phyloP scores from a whole-genome alignment of 805 yeast species.

The Candida jianshihensis region DNA sequence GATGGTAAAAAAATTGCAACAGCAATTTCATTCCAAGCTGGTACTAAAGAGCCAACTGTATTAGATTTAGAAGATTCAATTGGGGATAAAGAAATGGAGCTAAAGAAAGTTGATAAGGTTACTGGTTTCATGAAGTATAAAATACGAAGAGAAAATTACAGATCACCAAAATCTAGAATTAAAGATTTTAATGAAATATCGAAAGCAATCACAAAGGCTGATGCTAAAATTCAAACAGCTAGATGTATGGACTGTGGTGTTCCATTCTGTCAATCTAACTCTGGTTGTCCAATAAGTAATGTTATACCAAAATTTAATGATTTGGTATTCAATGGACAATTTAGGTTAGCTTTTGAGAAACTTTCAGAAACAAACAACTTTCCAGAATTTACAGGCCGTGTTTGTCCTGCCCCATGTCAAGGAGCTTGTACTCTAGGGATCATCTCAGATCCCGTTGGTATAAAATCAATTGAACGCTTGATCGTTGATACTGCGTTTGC shows the following conservation, averaged over 20 bases:
- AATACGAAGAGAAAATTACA: constrained; percentile 80
- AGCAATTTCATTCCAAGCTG: constrained; percentile 24
- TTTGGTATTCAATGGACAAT: constrained; percentile 86
- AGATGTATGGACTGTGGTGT: constrained; percentile 99
- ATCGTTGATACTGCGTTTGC: constrained; percentile 95
- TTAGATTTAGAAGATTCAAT: constrained; percentile 87
- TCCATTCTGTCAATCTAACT: constrained; percentile 96
- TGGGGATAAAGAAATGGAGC: constrained; percentile 57
- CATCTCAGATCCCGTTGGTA: constrained; percentile 92
- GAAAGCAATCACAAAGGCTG: constrained; percentile 73
- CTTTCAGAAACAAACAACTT: constrained; percentile 94
- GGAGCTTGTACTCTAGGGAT: constrained; percentile 95
- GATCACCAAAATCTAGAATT: constrained; percentile 68
- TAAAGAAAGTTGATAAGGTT: constrained; percentile 54
- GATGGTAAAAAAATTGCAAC: constrained; percentile 29
- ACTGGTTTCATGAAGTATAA: constrained; percentile 93
- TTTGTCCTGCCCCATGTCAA: constrained; percentile 98
- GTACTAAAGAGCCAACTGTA: constrained; percentile 68
- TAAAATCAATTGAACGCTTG: constrained; percentile 91
- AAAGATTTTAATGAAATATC: constrained; percentile 92
- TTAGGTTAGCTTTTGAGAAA: constrained; percentile 90
- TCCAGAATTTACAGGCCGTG: constrained; percentile 97
- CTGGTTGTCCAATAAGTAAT: constrained; percentile 97
- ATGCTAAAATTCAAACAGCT: constrained; percentile 86
- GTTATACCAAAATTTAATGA: constrained; percentile 98